Base-by-base conservation (phyloP, 352 stramenopile species). In the Phytophthora palmivora region DNA sequence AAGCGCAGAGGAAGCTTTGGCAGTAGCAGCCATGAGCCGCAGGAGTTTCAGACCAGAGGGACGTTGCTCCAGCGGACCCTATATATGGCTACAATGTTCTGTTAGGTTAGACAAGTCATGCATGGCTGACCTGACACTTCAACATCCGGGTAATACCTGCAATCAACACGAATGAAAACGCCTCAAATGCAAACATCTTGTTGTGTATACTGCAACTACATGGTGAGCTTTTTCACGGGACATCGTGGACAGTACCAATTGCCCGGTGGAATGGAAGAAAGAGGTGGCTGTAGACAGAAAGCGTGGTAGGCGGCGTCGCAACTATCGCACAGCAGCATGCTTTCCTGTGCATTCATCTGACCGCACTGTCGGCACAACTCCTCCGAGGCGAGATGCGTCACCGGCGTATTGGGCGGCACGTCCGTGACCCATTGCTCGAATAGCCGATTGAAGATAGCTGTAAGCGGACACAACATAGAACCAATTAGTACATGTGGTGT, bases 241-340 rank as follows among this genome's bases (percentile, higher is more conserved):
- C 88, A 96, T 48, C 69, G 72, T 8, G 74, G 76, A 62, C 88
- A 96, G 69, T 88, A 95, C 88, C 88, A 96, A 54, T 94, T 84
- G 19, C 81, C 84, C 14, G 68, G 36, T 41, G 86, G 88, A 34
- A 94, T 93, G 28, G 68, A 69, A 22, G 64, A 33, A 0, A 94
- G 70, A 15, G 81, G 76, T 36, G 86, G 86, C 21, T 79, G 63
- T 5, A 94, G 77, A 64, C 88, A 96, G 61, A 90, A 92, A 46
- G 88, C 76, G 55, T 96, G 88, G 62, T 93, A 93, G 8, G 84
- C 82, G 5, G 78, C 88, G 59, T 96, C 88, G 48, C 88, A 96
- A 51, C 82, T 93, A 59, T 94, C 85, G 42, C 88, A 96, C 16
- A 95, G 62, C 44, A 95, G 59, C 83, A 94, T 93, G 37, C 69